These are phyloP conservation scores for Lentinula sp. DNA, from an alignment of 768 basidiomycete species.

Conservation along the genomic window DNA sequence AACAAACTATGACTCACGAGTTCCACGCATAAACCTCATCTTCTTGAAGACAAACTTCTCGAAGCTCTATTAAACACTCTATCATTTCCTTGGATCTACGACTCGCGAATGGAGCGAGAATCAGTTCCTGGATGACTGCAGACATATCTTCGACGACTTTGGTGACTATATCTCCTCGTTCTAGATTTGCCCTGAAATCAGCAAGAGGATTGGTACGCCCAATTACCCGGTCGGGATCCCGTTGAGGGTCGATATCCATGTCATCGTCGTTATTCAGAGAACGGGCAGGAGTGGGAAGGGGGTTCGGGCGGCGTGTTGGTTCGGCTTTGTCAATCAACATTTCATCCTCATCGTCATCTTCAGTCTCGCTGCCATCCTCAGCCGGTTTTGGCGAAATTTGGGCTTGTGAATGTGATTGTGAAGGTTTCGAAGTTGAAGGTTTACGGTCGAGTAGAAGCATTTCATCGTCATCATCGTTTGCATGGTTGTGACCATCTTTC, in stretches of 20 bases:
- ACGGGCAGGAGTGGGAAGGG: constrained; percentile 48
- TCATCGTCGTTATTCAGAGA: constrained; percentile 30
- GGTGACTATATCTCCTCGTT: constrained; percentile 70
- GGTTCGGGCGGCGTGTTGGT: constrained; percentile 16
- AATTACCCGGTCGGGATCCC: constrained; percentile 68
- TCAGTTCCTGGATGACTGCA: constrained; percentile 63
- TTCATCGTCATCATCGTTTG: constrained; percentile 54
- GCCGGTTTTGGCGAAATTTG: constrained; percentile 23
- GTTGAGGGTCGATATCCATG: constrained; percentile 38
- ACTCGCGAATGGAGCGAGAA: constrained; percentile 63
- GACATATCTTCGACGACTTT: constrained; percentile 83
- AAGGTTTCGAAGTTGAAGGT: constrained; percentile 1
- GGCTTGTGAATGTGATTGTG: constrained; percentile 9
- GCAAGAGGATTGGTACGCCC: constrained; percentile 66
- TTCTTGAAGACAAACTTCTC: constrained; percentile 66
- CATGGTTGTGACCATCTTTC: constrained; percentile 60
- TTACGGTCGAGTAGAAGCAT: constrained; percentile 53
- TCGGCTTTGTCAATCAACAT: constrained; percentile 13
- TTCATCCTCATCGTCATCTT: constrained; percentile 38
- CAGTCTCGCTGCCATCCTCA: constrained; percentile 47
- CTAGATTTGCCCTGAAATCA: constrained; percentile 72
- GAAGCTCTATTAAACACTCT: constrained; percentile 64
- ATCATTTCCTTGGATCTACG: constrained; percentile 65
- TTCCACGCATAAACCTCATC: constrained; percentile 86
- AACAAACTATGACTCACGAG: constrained; percentile 32